These are phyloP conservation scores for Geranomyces variabilis DNA, from an alignment of 192 early-diverging fungal genomes.

Conservation along the genomic window DNA sequence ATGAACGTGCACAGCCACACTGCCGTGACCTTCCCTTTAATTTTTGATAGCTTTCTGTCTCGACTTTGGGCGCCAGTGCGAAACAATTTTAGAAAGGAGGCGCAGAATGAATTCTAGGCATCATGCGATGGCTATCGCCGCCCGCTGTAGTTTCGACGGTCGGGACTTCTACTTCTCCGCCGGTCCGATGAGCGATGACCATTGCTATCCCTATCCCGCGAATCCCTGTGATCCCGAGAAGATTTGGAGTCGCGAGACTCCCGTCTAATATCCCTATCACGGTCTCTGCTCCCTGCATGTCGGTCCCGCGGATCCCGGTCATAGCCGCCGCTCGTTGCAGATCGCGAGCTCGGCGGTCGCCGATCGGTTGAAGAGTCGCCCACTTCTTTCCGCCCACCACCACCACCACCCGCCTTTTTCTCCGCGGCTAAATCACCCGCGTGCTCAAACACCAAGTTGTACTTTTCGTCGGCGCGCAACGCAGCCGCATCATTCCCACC, in stretches of 20 bases:
- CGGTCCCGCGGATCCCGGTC: background rate
- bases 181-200: conserved; percentile 1
- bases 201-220: conserved; percentile 3
- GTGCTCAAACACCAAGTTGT: conserved; percentile 56
- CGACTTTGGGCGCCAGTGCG: no score
- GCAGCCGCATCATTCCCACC: conserved; percentile 15
- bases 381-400: background rate
- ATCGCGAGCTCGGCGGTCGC: background rate
- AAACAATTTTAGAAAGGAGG: no score
- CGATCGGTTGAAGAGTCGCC: background rate
- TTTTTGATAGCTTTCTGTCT: no score
- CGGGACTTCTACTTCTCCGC: conserved; percentile 3
- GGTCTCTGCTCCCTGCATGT: no score
- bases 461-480: conserved; percentile 20
- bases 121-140: no score
- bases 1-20: no score
- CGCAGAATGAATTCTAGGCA: no score
- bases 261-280: background rate
- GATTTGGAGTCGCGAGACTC: background rate
- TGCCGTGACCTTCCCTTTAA: no score
- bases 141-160: background rate
- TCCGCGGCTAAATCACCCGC: conserved; percentile 43
- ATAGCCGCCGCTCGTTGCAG: no score
- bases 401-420: conserved; percentile 23
- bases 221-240: conserved; percentile 1